Percentiles rank a stretch among this genome's conserved stretches.
phyloP scores from a whole-genome alignment of 306 rosid species.

The Albizia julibrissin region DNA sequence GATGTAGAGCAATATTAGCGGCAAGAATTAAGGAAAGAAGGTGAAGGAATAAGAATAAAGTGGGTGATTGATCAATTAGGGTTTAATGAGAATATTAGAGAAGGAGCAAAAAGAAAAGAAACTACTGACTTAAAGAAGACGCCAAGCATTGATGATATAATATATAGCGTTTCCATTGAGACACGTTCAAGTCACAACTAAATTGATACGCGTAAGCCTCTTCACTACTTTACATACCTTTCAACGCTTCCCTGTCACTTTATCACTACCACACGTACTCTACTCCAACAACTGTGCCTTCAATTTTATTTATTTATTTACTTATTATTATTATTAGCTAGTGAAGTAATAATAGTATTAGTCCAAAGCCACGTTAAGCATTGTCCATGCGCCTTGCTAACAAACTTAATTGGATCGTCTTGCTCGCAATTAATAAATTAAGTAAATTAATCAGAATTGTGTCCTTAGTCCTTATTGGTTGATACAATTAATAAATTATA shows the following conservation, averaged over 20 bases:
- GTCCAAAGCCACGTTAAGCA: background rate
- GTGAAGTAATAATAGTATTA: background rate
- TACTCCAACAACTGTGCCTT: background rate
- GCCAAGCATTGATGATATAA: background rate
- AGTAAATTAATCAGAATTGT: too few relatives aligned
- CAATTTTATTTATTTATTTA: background rate
- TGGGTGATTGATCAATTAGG: background rate
- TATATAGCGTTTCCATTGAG: slow-evolving; percentile 7
- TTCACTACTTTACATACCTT: background rate
- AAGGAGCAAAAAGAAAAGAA: too few relatives aligned
- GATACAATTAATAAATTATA: too few relatives aligned
- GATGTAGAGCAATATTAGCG: background rate
- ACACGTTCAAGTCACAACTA: slow-evolving; percentile 15
- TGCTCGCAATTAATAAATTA: background rate
- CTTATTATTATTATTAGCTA: background rate
- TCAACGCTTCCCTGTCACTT: background rate
- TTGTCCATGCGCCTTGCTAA: background rate
- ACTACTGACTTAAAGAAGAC: background rate
- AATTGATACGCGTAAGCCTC: background rate
- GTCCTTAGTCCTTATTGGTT: too few relatives aligned
- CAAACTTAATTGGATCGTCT: background rate
- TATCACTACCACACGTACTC: background rate
- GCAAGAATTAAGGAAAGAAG: background rate
- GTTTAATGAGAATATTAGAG: background rate
- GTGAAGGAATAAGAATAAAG: background rate